Conservation (phyloP, 805 yeast species). For the Brettanomyces anomalus region DNA sequence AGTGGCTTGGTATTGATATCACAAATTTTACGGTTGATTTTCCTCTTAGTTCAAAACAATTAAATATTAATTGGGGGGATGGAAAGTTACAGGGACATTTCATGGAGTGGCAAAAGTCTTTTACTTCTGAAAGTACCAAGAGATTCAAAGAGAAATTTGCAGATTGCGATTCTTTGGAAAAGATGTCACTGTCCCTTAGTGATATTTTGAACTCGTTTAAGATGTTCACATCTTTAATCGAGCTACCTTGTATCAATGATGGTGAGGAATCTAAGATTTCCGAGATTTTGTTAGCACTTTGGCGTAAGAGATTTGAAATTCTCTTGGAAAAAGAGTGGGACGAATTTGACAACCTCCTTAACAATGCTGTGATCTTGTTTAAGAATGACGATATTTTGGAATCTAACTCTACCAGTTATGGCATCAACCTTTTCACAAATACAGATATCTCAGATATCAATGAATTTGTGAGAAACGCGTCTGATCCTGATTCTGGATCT, state of each 20-base stretch:
- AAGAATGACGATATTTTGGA: conserved; percentile 14
- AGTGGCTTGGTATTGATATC: conserved; percentile 18
- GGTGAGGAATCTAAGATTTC: neutral
- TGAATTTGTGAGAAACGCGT: neutral
- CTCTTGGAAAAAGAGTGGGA: conserved; percentile 13
- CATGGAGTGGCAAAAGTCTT: conserved; percentile 14
- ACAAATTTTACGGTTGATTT: conserved; percentile 12
- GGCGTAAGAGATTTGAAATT: conserved; percentile 5
- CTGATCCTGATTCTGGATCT: conserved; percentile 1
- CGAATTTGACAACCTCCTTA: conserved; percentile 9
- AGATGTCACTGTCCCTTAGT: conserved; percentile 10
- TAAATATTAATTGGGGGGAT: conserved; percentile 8
- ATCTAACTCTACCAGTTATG: conserved; percentile 12
- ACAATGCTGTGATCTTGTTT: conserved; percentile 4
- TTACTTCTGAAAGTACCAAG: conserved; percentile 11
- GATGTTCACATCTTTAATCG: conserved; percentile 22
- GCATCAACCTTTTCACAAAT: conserved; percentile 16
- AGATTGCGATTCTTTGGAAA: conserved; percentile 8
- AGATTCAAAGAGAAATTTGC: conserved; percentile 7
- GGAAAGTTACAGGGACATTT: conserved; percentile 4
- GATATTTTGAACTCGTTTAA: conserved; percentile 17
- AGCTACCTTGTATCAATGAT: conserved; percentile 6
- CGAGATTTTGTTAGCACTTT: too few species aligned
- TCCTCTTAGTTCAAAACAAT: conserved; percentile 11
- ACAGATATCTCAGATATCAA: neutral